Evolutionary conservation across 768 basidiomycete genomes (phyloP).

Genomic region (Cystofilobasidium ferigula): DNA sequence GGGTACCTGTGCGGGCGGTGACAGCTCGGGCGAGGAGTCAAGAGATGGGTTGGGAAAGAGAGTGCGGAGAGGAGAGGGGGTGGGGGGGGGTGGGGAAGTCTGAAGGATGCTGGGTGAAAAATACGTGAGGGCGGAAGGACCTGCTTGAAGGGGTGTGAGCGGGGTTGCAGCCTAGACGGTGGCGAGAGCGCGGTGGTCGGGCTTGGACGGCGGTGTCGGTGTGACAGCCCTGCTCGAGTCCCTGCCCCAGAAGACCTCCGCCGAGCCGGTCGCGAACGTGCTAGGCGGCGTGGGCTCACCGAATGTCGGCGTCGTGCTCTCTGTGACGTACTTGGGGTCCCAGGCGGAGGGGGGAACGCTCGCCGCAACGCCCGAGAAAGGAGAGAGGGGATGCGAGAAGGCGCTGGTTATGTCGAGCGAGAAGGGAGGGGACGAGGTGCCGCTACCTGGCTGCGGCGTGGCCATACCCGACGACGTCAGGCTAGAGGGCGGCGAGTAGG

Average conservation of each 20-base stretch:
- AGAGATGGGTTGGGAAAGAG: too few relatives aligned
- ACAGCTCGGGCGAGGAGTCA: too few relatives aligned
- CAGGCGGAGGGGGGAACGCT: background rate
- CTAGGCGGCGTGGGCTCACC: background rate
- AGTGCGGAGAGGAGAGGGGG: too few relatives aligned
- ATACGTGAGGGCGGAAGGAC: too few relatives aligned
- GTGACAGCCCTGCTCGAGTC: background rate
- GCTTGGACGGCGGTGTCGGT: background rate
- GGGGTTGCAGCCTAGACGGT: background rate
- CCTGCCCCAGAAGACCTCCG: background rate
- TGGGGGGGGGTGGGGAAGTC: too few relatives aligned
- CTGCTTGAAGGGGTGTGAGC: background rate
- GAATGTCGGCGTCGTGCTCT: background rate
- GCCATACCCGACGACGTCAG: slow-evolving; percentile 1
- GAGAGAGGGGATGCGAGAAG: too few relatives aligned
- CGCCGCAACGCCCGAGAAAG: too few relatives aligned
- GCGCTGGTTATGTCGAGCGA: background rate
- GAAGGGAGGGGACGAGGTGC: background rate
- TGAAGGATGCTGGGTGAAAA: too few relatives aligned
- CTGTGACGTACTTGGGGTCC: background rate
- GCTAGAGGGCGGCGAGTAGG: background rate
- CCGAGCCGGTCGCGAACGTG: background rate
- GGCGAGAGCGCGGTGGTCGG: background rate
- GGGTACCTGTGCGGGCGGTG: too few relatives aligned
- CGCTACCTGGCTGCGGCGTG: background rate